A percentile compares a stretch with the other conserved stretches of the same genome.
Evolutionary conservation across 2,329 filamentous ascomycete species (phyloP).

Genomic region (Colletotrichum zoysiae): DNA sequence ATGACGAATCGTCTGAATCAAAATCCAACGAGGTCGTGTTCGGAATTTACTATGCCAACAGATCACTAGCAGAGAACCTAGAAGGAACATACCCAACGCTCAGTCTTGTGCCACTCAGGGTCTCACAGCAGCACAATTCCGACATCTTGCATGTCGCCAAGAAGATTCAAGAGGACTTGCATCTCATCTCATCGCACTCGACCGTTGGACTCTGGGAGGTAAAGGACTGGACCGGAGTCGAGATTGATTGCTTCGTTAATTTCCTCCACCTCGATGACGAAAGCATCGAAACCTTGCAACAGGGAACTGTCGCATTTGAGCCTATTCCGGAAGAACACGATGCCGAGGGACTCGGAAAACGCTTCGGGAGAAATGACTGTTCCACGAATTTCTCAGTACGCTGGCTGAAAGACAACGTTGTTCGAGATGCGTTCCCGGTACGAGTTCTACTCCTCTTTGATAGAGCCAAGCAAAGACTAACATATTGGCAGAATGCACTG

Average conservation of each 20-base stretch:
- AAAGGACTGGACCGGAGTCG: slow-evolving; percentile 78
- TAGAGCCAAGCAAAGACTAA: slow-evolving; percentile 6
- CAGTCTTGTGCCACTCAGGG: slow-evolving; percentile 80
- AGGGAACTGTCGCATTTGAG: not conserved
- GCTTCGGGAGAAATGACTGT: not conserved
- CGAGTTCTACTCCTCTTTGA: slow-evolving; percentile 29
- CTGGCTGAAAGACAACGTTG: slow-evolving; percentile 46
- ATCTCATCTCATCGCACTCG: slow-evolving; percentile 67
- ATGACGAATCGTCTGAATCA: not conserved
- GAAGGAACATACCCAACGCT: slow-evolving; percentile 75
- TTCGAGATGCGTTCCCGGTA: slow-evolving; percentile 50
- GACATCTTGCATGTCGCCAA: slow-evolving; percentile 65
- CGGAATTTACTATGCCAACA: slow-evolving; percentile 87
- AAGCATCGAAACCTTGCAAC: not conserved
- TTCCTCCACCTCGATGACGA: slow-evolving; percentile 69
- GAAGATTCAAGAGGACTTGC: slow-evolving; percentile 76
- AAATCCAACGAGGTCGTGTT: slow-evolving; percentile 66
- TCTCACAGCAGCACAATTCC: slow-evolving; percentile 54
- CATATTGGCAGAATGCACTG: slow-evolving; percentile 50
- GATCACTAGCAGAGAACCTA: slow-evolving; percentile 65
- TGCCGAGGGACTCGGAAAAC: not conserved
- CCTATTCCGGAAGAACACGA: slow-evolving; percentile 47
- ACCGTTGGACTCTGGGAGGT: slow-evolving; percentile 78
- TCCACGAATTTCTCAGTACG: slow-evolving; percentile 4
- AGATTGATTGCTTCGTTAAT: slow-evolving; percentile 82